Evolutionary conservation across 2,329 filamentous ascomycete species (phyloP), one percentile per base, ranked within the genome.

Genomic region (Botrytis aclada): DNA sequence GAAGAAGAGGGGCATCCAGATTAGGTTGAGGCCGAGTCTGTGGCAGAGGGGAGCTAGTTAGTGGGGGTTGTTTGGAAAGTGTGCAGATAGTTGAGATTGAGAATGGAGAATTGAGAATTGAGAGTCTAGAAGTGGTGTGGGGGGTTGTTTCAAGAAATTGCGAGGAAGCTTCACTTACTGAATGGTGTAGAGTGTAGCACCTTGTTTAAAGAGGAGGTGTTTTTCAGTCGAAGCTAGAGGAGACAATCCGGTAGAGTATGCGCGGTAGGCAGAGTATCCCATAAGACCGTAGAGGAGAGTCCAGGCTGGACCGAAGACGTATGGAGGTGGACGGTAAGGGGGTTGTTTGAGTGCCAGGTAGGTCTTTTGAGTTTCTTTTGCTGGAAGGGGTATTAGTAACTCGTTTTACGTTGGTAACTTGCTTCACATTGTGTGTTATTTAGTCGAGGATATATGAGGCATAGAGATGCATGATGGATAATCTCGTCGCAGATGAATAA

Each of bases 1-100:
- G 81, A 97, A 98, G 87, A 98, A 98, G 18, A 98, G 87, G 20
- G 95, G 95, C 88, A 94, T 98, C 93, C 93, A 98, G 71, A 91
- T 82, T 43, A 97, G 85, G 81, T 98, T 98, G 69, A 98, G 86
- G 18, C 87, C 92, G 10, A 98, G 89, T 83, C 65, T 69, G 34
- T 25, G 18, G 32, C 8, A 0, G 18, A 25, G 10, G 34, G 14
- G 45, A 18, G 10, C 56, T 67, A 67, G 10, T 67, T 67, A 67
- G 64, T 41, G 51, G 25, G 9, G 43, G 25, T 6, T 1, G 3
- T 14, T n/a, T 20, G 22, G 29, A 18, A n/a, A 32, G 12, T 3
- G 18, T 2, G n/a, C 1, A 2, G 61, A 8, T 39, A 3, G 22
- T n/a, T n/a, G n/a, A 20, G 43, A 37, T 37, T 37, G 37, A 7